Conservation (phyloP, 495 filamentous ascomycete genomes). For the Schizothecium vesticola region DNA sequence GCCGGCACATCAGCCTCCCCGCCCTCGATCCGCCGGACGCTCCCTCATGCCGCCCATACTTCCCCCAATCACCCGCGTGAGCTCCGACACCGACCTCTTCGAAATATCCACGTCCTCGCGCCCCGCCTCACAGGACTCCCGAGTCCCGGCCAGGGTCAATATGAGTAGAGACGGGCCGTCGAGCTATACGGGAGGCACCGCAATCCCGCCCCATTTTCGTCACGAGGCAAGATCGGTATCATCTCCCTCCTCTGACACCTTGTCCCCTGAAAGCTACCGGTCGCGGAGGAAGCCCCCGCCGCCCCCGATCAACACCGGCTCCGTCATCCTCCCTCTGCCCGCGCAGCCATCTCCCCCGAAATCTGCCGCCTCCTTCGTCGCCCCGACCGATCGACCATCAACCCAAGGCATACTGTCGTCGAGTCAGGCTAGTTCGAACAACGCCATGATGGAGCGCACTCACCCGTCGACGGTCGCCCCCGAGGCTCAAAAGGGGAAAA, state of each 20-base stretch:
- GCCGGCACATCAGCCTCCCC: background rate
- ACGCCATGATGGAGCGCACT: constrained; percentile 44
- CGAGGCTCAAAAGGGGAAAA: constrained; percentile 48
- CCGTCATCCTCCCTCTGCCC: constrained; percentile 17
- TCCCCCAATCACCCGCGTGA: constrained; percentile 43
- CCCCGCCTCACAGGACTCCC: constrained; percentile 24
- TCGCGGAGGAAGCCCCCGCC: constrained; percentile 27
- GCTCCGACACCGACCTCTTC: constrained; percentile 32
- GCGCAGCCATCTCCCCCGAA: constrained; percentile 25
- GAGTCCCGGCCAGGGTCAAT: constrained; percentile 20
- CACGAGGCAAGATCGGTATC: constrained; percentile 7
- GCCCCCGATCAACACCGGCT: constrained; percentile 26
- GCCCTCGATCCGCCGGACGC: background rate
- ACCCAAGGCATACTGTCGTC: constrained; percentile 11
- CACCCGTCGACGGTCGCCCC: constrained; percentile 53
- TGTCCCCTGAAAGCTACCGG: constrained; percentile 19
- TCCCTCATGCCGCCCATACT: constrained; percentile 33
- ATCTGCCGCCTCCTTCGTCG: constrained; percentile 33
- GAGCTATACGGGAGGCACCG: constrained; percentile 39
- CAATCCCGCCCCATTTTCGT: constrained; percentile 31
- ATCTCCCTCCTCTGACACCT: background rate
- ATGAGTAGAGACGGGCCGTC: constrained; percentile 21
- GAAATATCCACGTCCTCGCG: constrained; percentile 6
- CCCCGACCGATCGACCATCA: constrained; percentile 35
- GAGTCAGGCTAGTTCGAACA: constrained; percentile 28